A percentile compares a stretch with the other conserved stretches of the same genome.
phyloP scores from a whole-genome alignment of 1,139 yeast genomes.

The Arxiozyma slooffiae region DNA sequence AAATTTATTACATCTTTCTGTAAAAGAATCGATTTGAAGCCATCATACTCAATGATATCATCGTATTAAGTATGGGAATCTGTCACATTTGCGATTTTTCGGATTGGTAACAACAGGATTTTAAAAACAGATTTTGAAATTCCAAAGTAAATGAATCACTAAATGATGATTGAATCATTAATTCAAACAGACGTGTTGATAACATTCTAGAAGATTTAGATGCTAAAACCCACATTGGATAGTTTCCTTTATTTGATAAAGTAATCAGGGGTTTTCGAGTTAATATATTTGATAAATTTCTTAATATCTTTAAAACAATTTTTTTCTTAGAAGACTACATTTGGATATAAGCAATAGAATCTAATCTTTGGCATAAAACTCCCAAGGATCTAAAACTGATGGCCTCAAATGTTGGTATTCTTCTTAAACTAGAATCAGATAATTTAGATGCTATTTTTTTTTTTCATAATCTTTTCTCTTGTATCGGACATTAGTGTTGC shows the following conservation, averaged over 20 bases:
- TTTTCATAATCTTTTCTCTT: constrained; percentile 41
- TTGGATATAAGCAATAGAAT: constrained; percentile 29
- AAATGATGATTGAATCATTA: constrained; percentile 31
- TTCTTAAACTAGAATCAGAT: constrained; percentile 27
- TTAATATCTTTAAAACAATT: constrained; percentile 35
- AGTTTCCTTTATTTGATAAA: constrained; percentile 17
- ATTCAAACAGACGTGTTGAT: constrained; percentile 38
- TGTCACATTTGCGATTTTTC: constrained; percentile 17
- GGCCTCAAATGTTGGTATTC: constrained; percentile 60
- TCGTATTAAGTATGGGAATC: constrained; percentile 37
- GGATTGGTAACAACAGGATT: constrained; percentile 16
- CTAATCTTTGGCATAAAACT: constrained; percentile 35
- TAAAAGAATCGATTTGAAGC: constrained; percentile 37
- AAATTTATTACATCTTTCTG: constrained; percentile 31
- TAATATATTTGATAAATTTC: constrained; percentile 36
- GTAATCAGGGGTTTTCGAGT: constrained; percentile 36
- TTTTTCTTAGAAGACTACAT: constrained; percentile 37
- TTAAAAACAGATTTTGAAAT: constrained; percentile 18
- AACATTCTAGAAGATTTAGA: constrained; percentile 34
- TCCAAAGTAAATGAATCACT: constrained; percentile 7
- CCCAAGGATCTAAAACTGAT: constrained; percentile 45
- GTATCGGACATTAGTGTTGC: constrained; percentile 51
- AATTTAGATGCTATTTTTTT: constrained; percentile 30
- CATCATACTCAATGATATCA: constrained; percentile 41
- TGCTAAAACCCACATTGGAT: constrained; percentile 28